Evolutionary conservation across 1,284 basidiomycete species (phyloP).

Genomic region (Ceratobasidium sp.): DNA sequence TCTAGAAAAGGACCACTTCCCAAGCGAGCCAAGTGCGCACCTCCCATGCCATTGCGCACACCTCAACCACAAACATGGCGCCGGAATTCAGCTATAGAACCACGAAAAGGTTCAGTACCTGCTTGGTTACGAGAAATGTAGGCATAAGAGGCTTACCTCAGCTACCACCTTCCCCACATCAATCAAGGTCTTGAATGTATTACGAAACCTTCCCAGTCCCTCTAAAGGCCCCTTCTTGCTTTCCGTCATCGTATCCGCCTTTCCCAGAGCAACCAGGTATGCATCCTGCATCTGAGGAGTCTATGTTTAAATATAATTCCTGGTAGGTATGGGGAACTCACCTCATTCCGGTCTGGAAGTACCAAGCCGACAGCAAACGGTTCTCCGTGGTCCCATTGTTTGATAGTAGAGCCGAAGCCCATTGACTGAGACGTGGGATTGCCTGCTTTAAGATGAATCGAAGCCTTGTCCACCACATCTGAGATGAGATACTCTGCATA

Average conservation of each 20-base stretch:
- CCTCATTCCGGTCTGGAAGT: background rate
- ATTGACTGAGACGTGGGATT: background rate
- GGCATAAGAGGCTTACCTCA: background rate
- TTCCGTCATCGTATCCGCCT: background rate
- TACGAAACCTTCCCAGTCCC: background rate
- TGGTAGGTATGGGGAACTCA: background rate
- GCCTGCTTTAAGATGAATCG: background rate
- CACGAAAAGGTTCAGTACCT: no score
- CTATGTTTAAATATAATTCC: background rate
- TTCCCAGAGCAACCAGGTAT: background rate
- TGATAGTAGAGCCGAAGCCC: background rate
- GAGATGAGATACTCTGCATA: background rate
- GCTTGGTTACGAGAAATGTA: background rate
- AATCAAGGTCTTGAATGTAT: background rate
- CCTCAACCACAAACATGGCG: background rate
- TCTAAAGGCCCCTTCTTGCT: background rate
- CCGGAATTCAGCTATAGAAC: slow-evolving; percentile 10
- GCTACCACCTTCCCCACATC: background rate
- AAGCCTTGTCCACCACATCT: background rate
- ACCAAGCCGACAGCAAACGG: background rate
- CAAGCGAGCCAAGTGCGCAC: background rate
- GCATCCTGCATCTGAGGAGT: background rate
- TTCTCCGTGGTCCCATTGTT: background rate
- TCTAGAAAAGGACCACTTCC: background rate
- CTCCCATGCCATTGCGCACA: slow-evolving; percentile 2